Conservation (phyloP, 2,329 filamentous ascomycete species). For the Fusarium decemcellulare region DNA sequence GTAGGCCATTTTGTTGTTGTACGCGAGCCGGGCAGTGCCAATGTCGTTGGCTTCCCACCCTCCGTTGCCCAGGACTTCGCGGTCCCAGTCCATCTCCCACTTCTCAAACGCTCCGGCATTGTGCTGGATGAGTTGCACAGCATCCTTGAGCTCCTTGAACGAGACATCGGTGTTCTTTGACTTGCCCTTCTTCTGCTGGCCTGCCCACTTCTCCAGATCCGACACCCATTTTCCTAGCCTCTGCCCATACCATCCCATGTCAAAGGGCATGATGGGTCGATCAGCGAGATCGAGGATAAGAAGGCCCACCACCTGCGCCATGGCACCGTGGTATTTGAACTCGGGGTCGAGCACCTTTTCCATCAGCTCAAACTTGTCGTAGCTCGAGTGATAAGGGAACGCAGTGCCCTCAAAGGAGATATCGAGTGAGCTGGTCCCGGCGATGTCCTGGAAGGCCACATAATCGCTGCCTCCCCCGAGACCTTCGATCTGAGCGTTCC, state of each 20-base stretch:
- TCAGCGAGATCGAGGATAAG: slow-evolving; percentile 90
- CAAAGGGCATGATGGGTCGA: slow-evolving; percentile 84
- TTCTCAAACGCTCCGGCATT: slow-evolving; percentile 72
- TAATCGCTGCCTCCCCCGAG: slow-evolving; percentile 86
- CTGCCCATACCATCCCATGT: slow-evolving; percentile 80
- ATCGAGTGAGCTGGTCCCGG: slow-evolving; percentile 89
- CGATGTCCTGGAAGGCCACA: slow-evolving; percentile 91
- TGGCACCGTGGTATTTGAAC: slow-evolving; percentile 83
- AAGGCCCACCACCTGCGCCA: slow-evolving; percentile 85
- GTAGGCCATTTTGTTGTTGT: slow-evolving; percentile 83
- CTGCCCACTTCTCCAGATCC: slow-evolving; percentile 74
- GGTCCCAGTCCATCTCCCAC: slow-evolving; percentile 86
- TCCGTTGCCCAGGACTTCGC: slow-evolving; percentile 76
- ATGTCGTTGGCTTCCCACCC: slow-evolving; percentile 83
- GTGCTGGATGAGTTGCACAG: slow-evolving; percentile 70
- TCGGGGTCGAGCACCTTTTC: slow-evolving; percentile 82
- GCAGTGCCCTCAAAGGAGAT: slow-evolving; percentile 79
- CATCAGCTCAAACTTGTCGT: slow-evolving; percentile 93
- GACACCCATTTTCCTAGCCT: slow-evolving; percentile 75
- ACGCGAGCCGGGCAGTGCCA: slow-evolving; percentile 76
- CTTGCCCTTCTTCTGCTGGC: slow-evolving; percentile 52
- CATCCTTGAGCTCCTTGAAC: slow-evolving; percentile 61
- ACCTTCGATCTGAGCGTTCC: slow-evolving; percentile 72
- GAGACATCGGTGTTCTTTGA: slow-evolving; percentile 29
- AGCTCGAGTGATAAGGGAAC: slow-evolving; percentile 85